These are phyloP conservation scores for Paracorniculantispora psalliotae DNA, from an alignment of 2,329 filamentous ascomycete genomes.

Conservation along the genomic window DNA sequence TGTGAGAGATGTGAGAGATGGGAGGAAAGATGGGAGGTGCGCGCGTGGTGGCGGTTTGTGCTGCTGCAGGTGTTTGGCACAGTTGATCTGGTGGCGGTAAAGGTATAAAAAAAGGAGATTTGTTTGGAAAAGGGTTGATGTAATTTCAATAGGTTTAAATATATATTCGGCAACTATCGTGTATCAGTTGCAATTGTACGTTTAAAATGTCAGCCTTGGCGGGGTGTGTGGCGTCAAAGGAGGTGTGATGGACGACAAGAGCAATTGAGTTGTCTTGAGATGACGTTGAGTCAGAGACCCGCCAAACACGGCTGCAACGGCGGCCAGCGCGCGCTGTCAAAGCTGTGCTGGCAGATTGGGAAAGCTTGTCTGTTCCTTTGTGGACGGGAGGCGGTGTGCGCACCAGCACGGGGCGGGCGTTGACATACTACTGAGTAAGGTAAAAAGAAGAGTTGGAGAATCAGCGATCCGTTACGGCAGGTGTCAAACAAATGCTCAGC, in stretches of 20 bases:
- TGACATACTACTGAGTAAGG: too few relatives aligned
- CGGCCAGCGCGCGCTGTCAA: neutral
- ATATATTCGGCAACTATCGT: neutral
- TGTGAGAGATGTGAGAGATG: too few relatives aligned
- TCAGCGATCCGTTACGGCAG: too few relatives aligned
- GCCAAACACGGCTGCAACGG: constrained; percentile 1
- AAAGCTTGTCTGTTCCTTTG: too few relatives aligned
- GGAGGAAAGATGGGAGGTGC: too few relatives aligned
- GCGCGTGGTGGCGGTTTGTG: too few relatives aligned
- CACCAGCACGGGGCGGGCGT: too few relatives aligned
- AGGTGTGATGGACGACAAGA: neutral
- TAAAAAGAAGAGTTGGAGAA: too few relatives aligned
- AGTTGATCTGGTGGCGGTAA: neutral
- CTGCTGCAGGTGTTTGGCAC: too few relatives aligned
- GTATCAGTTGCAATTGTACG: neutral
- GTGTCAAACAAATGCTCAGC: too few relatives aligned
- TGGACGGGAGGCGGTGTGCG: too few relatives aligned
- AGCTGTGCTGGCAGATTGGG: neutral
- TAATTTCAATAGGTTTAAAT: too few relatives aligned
- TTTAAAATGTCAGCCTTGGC: neutral
- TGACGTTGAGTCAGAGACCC: constrained; percentile 8
- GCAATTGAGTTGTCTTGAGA: constrained; percentile 4
- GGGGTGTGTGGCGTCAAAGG: neutral
- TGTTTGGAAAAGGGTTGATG: neutral
- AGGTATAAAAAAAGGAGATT: neutral